A percentile compares a stretch with the other conserved stretches of the same genome.
Conservation (phyloP, 805 yeast species). For the Candida adriatica region DNA sequence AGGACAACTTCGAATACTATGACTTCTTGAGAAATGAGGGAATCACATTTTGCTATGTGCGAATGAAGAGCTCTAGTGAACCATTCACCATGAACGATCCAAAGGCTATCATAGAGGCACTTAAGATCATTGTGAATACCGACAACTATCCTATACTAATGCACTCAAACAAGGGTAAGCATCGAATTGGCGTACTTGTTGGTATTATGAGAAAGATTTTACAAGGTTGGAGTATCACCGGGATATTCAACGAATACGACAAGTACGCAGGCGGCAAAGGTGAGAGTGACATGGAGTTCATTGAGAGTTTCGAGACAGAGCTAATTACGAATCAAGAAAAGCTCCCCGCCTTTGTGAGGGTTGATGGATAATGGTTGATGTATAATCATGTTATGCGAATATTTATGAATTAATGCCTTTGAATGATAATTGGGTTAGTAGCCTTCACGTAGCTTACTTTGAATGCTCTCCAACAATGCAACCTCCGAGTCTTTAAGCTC, state of each 20-base stretch:
- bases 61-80: constrained; percentile 69
- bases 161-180: constrained; percentile 95
- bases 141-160: constrained; percentile 82
- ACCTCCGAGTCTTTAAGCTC: constrained; percentile 2
- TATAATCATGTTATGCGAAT: too few relatives aligned
- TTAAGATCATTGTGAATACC: constrained; percentile 48
- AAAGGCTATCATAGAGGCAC: constrained; percentile 47
- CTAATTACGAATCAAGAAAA: constrained; percentile 39
- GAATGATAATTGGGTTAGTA: too few relatives aligned
- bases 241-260: constrained; percentile 89
- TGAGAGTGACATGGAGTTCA: constrained; percentile 84
- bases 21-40: constrained; percentile 55
- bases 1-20: constrained; percentile 54
- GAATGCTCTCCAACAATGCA: constrained; percentile 2
- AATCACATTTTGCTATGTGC: constrained; percentile 51
- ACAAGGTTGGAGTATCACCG: constrained; percentile 92
- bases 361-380: too few relatives aligned
- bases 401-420: not conserved
- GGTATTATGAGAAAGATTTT: constrained; percentile 80
- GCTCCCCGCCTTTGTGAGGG: constrained; percentile 58
- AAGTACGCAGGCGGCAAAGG: constrained; percentile 92
- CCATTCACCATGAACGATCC: constrained; percentile 59
- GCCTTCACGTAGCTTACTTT: constrained; percentile 1
- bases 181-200: constrained; percentile 88
- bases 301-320: constrained; percentile 72